Evolutionary conservation across 495 filamentous ascomycete genomes (phyloP).

Genomic region (Astrocystis sublimbata): DNA sequence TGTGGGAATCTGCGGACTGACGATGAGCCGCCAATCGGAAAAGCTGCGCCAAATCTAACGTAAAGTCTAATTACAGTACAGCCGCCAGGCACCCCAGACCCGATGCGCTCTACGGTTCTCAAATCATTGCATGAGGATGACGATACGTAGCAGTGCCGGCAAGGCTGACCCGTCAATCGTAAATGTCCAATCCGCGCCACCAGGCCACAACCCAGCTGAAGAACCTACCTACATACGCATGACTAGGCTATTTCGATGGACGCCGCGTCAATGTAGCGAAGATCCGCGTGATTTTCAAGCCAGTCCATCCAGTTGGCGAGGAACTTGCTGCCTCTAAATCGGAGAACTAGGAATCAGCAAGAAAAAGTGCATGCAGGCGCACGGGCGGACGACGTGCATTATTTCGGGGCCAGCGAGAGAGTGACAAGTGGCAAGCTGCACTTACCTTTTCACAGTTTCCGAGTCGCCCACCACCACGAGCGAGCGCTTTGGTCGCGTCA

Average conservation of each 20-base stretch:
- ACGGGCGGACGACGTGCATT: conserved; percentile 9
- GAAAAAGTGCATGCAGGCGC: conserved; percentile 5
- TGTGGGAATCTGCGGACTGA: background rate
- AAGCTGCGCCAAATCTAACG: background rate
- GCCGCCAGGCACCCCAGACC: background rate
- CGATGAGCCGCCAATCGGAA: background rate
- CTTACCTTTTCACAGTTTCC: conserved; percentile 83
- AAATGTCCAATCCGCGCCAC: conserved; percentile 15
- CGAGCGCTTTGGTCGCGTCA: conserved; percentile 90
- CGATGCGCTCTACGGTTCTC: background rate
- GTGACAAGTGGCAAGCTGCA: conserved; percentile 17
- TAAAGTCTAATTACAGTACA: background rate
- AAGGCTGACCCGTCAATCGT: background rate
- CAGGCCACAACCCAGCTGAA: too few species aligned
- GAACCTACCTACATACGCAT: too few species aligned
- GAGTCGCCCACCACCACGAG: conserved; percentile 90
- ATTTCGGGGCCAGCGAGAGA: conserved; percentile 6
- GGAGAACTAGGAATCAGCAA: conserved; percentile 3
- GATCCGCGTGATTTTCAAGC: conserved; percentile 79
- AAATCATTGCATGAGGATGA: conserved; percentile 6
- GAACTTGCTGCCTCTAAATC: conserved; percentile 68
- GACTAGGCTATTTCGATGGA: conserved; percentile 45
- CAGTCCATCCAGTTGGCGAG: conserved; percentile 87
- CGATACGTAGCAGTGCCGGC: too few species aligned
- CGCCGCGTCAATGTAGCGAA: conserved; percentile 76